phyloP scores from a whole-genome alignment of 305 asterid species.

The Solanum hybrid region DNA sequence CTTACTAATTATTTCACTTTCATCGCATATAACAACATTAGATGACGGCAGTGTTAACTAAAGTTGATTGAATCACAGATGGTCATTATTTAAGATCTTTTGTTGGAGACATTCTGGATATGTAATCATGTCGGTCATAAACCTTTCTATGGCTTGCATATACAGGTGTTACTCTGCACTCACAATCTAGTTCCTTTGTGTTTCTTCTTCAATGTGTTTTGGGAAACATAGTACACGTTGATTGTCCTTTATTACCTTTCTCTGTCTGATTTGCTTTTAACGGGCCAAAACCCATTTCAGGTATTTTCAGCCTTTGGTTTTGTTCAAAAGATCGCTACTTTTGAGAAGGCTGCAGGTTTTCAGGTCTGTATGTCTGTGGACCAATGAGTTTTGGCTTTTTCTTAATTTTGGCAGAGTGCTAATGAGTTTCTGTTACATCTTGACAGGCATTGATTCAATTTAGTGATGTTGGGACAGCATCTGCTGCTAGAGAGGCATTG shows the following conservation, averaged over 20 bases:
- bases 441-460: conserved; percentile 72
- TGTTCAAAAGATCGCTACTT: conserved; percentile 83
- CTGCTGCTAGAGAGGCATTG: conserved; percentile 65
- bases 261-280: conserved; percentile 14
- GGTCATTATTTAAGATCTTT: conserved; percentile 42
- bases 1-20: conserved; percentile 7
- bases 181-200: conserved; percentile 21
- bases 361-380: conserved; percentile 39
- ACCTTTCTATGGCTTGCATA: conserved; percentile 44
- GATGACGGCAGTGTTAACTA: conserved; percentile 37
- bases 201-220: conserved; percentile 12
- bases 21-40: conserved; percentile 11
- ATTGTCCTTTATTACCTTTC: not conserved
- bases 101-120: conserved; percentile 60
- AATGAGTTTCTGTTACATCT: conserved; percentile 7
- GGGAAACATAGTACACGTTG: not conserved
- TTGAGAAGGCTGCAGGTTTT: conserved; percentile 83
- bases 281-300: conserved; percentile 25
- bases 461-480: conserved; percentile 64
- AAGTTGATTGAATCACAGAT: conserved; percentile 51
- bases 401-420: not conserved
- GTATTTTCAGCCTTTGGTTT: conserved; percentile 84
- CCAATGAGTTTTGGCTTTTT: not conserved
- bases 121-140: conserved; percentile 40
- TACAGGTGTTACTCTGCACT: conserved; percentile 60